Conservation (phyloP, 2,329 filamentous ascomycete genomes). For the Pyrenophora tritici-repentis region DNA sequence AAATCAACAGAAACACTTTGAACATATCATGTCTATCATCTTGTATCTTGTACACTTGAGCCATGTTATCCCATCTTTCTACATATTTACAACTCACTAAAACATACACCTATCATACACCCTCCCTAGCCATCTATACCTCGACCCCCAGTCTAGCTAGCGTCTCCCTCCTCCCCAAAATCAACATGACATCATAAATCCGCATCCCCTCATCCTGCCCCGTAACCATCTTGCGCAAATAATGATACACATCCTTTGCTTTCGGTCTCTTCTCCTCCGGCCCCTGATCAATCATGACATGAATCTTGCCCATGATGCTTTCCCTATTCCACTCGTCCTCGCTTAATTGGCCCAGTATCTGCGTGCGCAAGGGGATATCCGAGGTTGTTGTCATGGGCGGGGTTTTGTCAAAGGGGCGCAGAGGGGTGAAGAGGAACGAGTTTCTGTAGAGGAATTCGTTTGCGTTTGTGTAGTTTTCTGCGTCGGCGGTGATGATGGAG, state of each 20-base stretch:
- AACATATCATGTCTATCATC: too few species aligned
- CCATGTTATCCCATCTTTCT: too few species aligned
- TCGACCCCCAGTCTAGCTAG: conserved; percentile 30
- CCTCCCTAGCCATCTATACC: conserved; percentile 10
- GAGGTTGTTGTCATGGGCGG: conserved; percentile 13
- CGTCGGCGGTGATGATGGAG: conserved; percentile 58
- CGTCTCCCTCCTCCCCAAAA: conserved; percentile 40
- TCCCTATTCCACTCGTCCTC: conserved; percentile 35
- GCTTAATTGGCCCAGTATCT: conserved; percentile 21
- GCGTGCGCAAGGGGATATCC: conserved; percentile 27
- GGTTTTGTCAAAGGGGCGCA: conserved; percentile 20
- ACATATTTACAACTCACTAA: too few species aligned
- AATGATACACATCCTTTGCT: conserved; percentile 42
- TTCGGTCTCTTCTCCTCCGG: conserved; percentile 27
- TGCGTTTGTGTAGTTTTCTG: conserved; percentile 62
- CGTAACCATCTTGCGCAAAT: conserved; percentile 39
- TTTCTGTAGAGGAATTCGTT: conserved; percentile 61
- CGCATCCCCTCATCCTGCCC: conserved; percentile 40
- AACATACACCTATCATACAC: neutral
- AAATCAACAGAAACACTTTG: too few species aligned
- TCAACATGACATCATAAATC: conserved; percentile 43
- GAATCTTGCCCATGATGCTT: conserved; percentile 29
- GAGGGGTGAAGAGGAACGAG: conserved; percentile 61
- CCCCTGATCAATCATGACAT: conserved; percentile 35
- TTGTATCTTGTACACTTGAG: too few species aligned